Percentiles rank a stretch among this genome's conserved stretches.
These are phyloP conservation scores for Xylaria grammica DNA, from an alignment of 495 filamentous ascomycete genomes.

Conservation along the genomic window DNA sequence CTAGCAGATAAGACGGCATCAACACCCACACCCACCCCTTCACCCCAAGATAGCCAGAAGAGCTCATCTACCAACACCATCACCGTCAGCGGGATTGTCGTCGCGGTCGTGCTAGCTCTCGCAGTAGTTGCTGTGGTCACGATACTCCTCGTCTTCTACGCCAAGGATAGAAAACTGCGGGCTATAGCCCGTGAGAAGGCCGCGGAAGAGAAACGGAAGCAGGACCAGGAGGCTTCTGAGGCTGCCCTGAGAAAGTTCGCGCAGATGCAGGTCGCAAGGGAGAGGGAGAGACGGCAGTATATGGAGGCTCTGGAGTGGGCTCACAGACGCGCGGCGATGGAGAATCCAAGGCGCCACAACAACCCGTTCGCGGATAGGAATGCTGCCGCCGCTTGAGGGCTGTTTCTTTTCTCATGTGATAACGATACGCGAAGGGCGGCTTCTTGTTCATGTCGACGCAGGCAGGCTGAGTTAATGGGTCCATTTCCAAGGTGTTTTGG, in stretches of 20 bases:
- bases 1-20: slow-evolving; percentile 14
- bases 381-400: neutral
- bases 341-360: neutral
- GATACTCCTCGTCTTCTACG: slow-evolving; percentile 47
- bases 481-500: slow-evolving; percentile 11
- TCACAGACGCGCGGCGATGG: neutral
- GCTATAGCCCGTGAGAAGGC: slow-evolving; percentile 43
- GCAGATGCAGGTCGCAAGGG: neutral
- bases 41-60: neutral
- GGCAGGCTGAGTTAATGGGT: no score
- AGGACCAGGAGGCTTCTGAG: slow-evolving; percentile 2
- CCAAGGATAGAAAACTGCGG: slow-evolving; percentile 41
- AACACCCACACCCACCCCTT: slow-evolving; percentile 21
- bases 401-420: neutral
- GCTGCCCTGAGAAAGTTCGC: neutral
- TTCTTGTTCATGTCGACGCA: neutral
- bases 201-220: slow-evolving; percentile 29
- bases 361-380: neutral
- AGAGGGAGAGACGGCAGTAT: neutral
- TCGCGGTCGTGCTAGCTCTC: slow-evolving; percentile 48
- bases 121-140: slow-evolving; percentile 35
- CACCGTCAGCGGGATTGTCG: slow-evolving; percentile 42
- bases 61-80: neutral
- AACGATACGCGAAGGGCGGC: neutral
- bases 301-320: slow-evolving; percentile 8